These are phyloP conservation scores for Crithidia expoeki DNA, from an alignment of 208 protist genomes.

Conservation along the genomic window DNA sequence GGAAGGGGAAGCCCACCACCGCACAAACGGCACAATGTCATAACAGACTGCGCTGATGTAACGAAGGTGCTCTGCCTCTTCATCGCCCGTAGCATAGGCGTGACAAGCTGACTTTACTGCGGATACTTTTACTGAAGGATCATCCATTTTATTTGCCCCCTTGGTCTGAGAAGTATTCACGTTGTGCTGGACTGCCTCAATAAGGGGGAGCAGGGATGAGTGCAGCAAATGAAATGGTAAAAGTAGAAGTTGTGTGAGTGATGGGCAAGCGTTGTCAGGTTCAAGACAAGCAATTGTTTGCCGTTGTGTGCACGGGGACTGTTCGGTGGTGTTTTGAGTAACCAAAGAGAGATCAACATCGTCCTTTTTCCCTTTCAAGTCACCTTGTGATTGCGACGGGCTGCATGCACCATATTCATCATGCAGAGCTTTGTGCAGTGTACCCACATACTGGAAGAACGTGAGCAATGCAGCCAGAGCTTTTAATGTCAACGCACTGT, in stretches of 20 bases:
- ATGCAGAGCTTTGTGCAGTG: not conserved
- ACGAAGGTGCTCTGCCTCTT: not conserved
- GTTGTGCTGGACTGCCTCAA: too few species aligned
- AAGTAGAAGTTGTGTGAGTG: slow-evolving; percentile 3
- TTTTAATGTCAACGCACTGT: not conserved
- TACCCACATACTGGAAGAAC: not conserved
- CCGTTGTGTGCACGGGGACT: not conserved
- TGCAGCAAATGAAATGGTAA: slow-evolving; percentile 10
- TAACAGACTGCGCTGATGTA: not conserved
- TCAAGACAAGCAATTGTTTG: not conserved
- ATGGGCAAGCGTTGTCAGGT: not conserved
- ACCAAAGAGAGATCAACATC: too few species aligned
- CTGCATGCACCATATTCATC: not conserved
- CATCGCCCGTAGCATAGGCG: too few species aligned
- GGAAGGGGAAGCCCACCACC: slow-evolving; percentile 2
- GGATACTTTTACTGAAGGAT: too few species aligned
- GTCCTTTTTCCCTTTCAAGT: too few species aligned
- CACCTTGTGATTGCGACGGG: not conserved
- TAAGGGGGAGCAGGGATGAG: not conserved
- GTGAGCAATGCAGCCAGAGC: not conserved
- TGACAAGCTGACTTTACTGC: too few species aligned
- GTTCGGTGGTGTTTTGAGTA: too few species aligned
- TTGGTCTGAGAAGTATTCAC: too few species aligned
- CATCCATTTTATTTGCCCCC: too few species aligned
- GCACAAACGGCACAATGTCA: not conserved